Conservation (phyloP, 805 yeast genomes). For the Lachancea kluyveri region DNA sequence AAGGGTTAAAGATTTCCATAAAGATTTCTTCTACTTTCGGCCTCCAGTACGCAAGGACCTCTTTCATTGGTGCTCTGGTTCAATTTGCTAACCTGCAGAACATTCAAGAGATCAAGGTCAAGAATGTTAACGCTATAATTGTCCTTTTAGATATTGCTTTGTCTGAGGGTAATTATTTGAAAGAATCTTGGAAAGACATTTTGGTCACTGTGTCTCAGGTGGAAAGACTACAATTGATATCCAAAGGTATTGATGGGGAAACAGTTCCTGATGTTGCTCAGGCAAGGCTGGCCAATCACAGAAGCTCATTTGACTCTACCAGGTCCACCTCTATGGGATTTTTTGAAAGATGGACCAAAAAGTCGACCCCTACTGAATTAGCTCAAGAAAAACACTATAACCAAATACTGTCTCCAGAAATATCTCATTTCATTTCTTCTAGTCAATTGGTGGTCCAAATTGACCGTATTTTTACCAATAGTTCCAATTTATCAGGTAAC, state of each 20-base stretch:
- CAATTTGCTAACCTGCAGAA: slow-evolving; percentile 81
- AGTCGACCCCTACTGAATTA: slow-evolving; percentile 53
- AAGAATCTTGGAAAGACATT: slow-evolving; percentile 78
- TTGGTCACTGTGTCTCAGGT: slow-evolving; percentile 81
- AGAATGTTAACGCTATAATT: slow-evolving; percentile 76
- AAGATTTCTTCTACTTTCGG: slow-evolving; percentile 81
- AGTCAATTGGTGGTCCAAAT: slow-evolving; percentile 72
- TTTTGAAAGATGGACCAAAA: slow-evolving; percentile 51
- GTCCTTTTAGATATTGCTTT: slow-evolving; percentile 71
- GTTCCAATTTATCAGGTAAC: slow-evolving; percentile 70
- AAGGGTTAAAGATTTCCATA: slow-evolving; percentile 79
- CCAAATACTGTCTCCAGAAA: slow-evolving; percentile 56
- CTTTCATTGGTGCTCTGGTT: slow-evolving; percentile 84
- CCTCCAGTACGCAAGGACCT: slow-evolving; percentile 75
- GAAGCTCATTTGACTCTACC: slow-evolving; percentile 48
- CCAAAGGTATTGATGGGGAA: slow-evolving; percentile 80
- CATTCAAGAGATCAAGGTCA: slow-evolving; percentile 66
- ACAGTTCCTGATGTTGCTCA: slow-evolving; percentile 78
- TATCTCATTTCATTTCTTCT: slow-evolving; percentile 51
- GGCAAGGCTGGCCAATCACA: slow-evolving; percentile 56
- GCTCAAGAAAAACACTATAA: slow-evolving; percentile 68
- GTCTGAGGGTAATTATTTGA: slow-evolving; percentile 68
- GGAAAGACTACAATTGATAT: slow-evolving; percentile 81
- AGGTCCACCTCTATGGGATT: slow-evolving; percentile 40
- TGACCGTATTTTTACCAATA: slow-evolving; percentile 82